Evolutionary conservation across 306 rosid genomes (phyloP), one percentile per base, ranked within the genome.

Genomic region (Pyrus pyrifolia): DNA sequence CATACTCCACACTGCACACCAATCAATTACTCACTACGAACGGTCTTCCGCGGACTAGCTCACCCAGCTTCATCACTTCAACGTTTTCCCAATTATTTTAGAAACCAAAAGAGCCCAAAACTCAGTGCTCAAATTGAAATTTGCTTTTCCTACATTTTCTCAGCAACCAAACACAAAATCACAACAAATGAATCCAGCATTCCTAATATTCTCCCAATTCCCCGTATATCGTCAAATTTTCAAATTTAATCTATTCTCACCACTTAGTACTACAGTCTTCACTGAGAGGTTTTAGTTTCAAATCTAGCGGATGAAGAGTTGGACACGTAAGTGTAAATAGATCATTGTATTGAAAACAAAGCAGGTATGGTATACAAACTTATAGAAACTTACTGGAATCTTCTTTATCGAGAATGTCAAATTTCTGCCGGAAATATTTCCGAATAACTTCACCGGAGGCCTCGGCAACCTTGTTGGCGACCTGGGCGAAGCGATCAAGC

Each of bases 381-480:
- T 62, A 40, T 5, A 9, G 27, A 52, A 59, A 62, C 78, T 80
- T 71, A 87, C 98, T 95, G 73, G 78, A 82, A 81, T 95, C 97
- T 3, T 83, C 80, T 81, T 95, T 95, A 13, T 92, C 87, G 42
- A 89, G 53, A 84, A 95, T 83, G 69, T 92, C 97, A 61, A 95
- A 83, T 61, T 88, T 95, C 52, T 85, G 82, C 23, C 97, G 82
- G 81, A 95, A 95, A 74, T 90, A 92, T n/a, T 84, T 77, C 62
- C 97, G 80, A 66, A 89, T 91, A 1, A 92, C 90, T 71, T 83
- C 83, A 19, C 98, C 97, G 44, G 97, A 89, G 31, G 97, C 97
- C n/a, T 95, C 97, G 23, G 98, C 97, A 22, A 80, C 86, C 75
- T 78, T 80, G 81, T 83, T 87, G 67, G 88, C 97, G 29, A 90